A percentile compares a stretch with the other conserved stretches of the same genome.
Conservation (phyloP, 2,329 filamentous ascomycete genomes). For the Phyllosticta citriasiana region DNA sequence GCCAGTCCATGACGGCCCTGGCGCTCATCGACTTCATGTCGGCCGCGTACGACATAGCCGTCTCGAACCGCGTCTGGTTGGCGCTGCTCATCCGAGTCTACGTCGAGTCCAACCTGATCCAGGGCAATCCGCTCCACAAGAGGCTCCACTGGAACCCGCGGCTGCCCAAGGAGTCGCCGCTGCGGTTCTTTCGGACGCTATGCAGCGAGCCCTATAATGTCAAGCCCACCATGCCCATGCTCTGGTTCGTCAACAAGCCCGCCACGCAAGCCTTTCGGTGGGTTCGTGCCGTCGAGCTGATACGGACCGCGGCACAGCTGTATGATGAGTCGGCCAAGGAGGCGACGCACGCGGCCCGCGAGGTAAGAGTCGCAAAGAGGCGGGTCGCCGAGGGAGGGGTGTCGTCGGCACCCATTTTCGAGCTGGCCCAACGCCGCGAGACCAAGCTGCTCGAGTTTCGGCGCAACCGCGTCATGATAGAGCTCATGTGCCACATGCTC, state of each 20-base stretch:
- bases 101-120: constrained; percentile 36
- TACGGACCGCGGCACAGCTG: background rate
- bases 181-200: constrained; percentile 51
- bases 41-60: constrained; percentile 45
- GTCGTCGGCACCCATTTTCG: background rate
- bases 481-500: background rate
- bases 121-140: constrained; percentile 16
- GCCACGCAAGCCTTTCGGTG: background rate
- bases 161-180: constrained; percentile 36
- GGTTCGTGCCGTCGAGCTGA: background rate
- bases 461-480: constrained; percentile 1
- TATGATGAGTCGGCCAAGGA: background rate
- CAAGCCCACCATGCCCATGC: constrained; percentile 48
- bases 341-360: background rate
- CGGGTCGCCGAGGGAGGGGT: background rate
- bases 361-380: background rate
- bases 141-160: constrained; percentile 18
- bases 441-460: background rate
- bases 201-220: constrained; percentile 47
- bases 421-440: background rate
- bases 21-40: constrained; percentile 55
- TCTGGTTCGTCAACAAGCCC: constrained; percentile 26
- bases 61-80: constrained; percentile 52
- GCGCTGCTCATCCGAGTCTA: constrained; percentile 59
- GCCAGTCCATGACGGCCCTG: constrained; percentile 48